These are phyloP conservation scores for Starmerella powellii DNA, from an alignment of 805 yeast species.

Conservation along the genomic window DNA sequence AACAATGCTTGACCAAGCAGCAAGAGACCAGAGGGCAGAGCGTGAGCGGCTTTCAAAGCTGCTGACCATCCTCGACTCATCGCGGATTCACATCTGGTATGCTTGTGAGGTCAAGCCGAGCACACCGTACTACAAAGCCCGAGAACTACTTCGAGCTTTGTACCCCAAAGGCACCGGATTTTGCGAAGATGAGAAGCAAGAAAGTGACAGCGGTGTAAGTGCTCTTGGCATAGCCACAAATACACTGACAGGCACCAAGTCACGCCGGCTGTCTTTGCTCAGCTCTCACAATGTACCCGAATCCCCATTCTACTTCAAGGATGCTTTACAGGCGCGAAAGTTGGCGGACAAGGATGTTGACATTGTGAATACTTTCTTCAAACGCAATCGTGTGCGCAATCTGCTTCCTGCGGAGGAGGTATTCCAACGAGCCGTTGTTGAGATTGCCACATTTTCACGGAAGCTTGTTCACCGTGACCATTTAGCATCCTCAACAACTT, in stretches of 20 bases:
- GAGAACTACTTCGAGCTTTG: slow-evolving; percentile 11
- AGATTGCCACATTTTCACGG: slow-evolving; percentile 25
- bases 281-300: slow-evolving; percentile 22
- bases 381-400: slow-evolving; percentile 27
- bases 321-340: slow-evolving; percentile 25
- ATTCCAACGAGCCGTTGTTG: slow-evolving; percentile 30
- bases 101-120: slow-evolving; percentile 20
- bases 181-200: slow-evolving; percentile 1
- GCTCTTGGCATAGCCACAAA: neutral
- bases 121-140: slow-evolving; percentile 9
- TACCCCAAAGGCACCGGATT: slow-evolving; percentile 5
- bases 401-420: slow-evolving; percentile 29
- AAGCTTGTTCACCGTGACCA: slow-evolving; percentile 27
- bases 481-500: slow-evolving; percentile 16
- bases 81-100: slow-evolving; percentile 22
- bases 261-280: slow-evolving; percentile 24
- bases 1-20: slow-evolving; percentile 12
- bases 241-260: slow-evolving; percentile 5
- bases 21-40: slow-evolving; percentile 10
- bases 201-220: neutral
- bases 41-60: slow-evolving; percentile 10
- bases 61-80: slow-evolving; percentile 12
- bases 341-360: slow-evolving; percentile 30
- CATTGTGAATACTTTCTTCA: slow-evolving; percentile 24
- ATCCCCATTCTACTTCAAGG: slow-evolving; percentile 26